A percentile compares a stretch with the other conserved stretches of the same genome.
These are phyloP conservation scores for Lactifluus volemus DNA, from an alignment of 768 basidiomycete genomes.

Conservation along the genomic window DNA sequence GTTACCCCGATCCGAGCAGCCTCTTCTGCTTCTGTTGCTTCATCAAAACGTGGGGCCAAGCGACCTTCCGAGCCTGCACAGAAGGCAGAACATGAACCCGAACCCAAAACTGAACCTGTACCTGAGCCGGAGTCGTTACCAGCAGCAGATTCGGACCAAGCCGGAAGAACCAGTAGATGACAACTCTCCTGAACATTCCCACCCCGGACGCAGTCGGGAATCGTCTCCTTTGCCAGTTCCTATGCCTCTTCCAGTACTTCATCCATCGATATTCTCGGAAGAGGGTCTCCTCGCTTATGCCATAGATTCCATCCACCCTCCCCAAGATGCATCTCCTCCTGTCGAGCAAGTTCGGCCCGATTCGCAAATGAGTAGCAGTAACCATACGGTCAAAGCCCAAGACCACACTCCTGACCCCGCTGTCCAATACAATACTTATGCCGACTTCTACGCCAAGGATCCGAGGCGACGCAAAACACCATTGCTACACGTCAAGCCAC, in stretches of 20 bases:
- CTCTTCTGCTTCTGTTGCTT: not conserved
- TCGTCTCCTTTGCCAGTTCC: constrained; percentile 10
- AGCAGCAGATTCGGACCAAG: not conserved
- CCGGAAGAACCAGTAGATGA: not conserved
- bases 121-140: not conserved
- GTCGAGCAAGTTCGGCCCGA: not conserved
- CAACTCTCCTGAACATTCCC: not conserved
- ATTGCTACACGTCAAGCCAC: constrained; percentile 5
- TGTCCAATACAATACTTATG: constrained; percentile 9
- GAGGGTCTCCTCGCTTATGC: constrained; percentile 16
- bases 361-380: constrained; percentile 7
- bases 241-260: constrained; percentile 10
- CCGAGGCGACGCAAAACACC: constrained; percentile 10
- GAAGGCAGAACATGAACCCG: not conserved
- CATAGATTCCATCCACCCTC: constrained; percentile 3
- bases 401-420: not conserved
- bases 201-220: not conserved
- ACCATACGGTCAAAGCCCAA: constrained; percentile 10
- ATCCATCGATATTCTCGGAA: constrained; percentile 13
- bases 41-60: constrained; percentile 1
- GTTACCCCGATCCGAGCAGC: not conserved
- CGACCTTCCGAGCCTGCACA: not conserved
- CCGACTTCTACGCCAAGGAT: constrained; percentile 15
- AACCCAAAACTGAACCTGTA: not conserved
- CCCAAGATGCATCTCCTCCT: not conserved